Base-by-base conservation (phyloP, 2,329 filamentous ascomycete genomes). In the Didymella glomerata region DNA sequence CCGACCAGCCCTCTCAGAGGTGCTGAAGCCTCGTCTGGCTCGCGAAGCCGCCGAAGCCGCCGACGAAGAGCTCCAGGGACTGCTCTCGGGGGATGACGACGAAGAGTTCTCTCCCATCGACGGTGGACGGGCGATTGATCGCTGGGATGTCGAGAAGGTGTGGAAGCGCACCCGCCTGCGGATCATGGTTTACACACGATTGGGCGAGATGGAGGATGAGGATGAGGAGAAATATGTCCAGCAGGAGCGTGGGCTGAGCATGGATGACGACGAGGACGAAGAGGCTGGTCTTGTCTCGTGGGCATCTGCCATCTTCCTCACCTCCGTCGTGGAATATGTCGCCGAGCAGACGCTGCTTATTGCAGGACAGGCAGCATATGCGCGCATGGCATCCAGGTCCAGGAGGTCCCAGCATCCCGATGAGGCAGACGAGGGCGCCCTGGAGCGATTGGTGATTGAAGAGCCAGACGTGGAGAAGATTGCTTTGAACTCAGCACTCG, bases 111-210 rank as follows among this genome's bases (percentile, higher is more conserved):
- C 70, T 4, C 51, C 68, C 14, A 67, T 74, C 34, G 49, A 66
- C n/a, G 69, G 71, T 28, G 66, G 41, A 24, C 69, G 72, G 38
- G 63, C 64, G 9, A 64, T 80, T 11, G 83, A 83, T 2, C 87
- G 90, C 66, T 98, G 94, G 87, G 93, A 98, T 74, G 81, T 96
- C n/a, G 91, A 97, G 73, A 84, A 93, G 55, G 89, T 93, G 18
- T 99, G 95, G 93, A 97, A 96, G 80, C 86, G 95, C 66, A 95
- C 93, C 0, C 88, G 95, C 54, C 80, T 99, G 69, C 88, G 95
- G 61, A 97, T 95, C 76, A 99, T 99, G 95, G 94, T 99, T 22
- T 98, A 98, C 76, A 98, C 93, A 9, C 93, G 95, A 9, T 82
- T 99, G 7, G 95, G 95, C 44, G 94, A 99, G 73, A 88, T 99